Conservation (phyloP, 2,329 filamentous ascomycete genomes). For the Aspergillus glaucus region DNA sequence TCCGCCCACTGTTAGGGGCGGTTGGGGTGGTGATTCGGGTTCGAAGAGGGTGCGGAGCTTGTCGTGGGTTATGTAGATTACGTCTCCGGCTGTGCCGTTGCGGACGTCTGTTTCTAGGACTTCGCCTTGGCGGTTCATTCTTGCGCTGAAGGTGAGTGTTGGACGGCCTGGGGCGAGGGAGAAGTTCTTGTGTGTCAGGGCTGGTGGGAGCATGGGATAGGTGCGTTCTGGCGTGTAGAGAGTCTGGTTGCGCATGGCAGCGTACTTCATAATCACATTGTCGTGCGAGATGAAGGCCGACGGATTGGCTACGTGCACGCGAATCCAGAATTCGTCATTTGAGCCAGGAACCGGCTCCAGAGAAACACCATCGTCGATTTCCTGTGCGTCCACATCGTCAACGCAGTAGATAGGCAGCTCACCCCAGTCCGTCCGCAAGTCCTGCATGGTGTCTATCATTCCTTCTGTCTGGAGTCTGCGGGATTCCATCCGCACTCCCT, state of each 20-base stretch:
- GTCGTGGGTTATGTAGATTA: constrained; percentile 47
- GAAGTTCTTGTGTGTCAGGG: constrained; percentile 46
- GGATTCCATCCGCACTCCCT: constrained; percentile 24
- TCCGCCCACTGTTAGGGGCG: constrained; percentile 27
- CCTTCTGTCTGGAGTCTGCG: constrained; percentile 15
- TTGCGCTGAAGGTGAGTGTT: constrained; percentile 56
- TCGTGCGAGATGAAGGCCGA: constrained; percentile 54
- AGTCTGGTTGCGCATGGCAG: constrained; percentile 48
- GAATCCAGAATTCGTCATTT: constrained; percentile 50
- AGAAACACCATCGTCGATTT: constrained; percentile 60
- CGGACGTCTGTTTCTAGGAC: constrained; percentile 50
- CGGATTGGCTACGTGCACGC: constrained; percentile 58
- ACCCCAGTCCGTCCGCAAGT: constrained; percentile 53
- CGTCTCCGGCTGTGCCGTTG: constrained; percentile 50
- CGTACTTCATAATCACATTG: constrained; percentile 48
- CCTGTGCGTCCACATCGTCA: constrained; percentile 47
- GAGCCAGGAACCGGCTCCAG: constrained; percentile 45
- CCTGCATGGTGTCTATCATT: constrained; percentile 51
- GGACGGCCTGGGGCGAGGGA: constrained; percentile 50
- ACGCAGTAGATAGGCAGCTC: constrained; percentile 55
- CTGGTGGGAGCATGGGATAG: constrained; percentile 52
- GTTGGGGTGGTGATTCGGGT: constrained; percentile 12
- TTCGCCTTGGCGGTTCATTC: constrained; percentile 46
- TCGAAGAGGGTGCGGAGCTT: constrained; percentile 35
- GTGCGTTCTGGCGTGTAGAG: constrained; percentile 49